phyloP scores from a whole-genome alignment of 129 eudicot genomes.

The Ambrosia trifida region DNA sequence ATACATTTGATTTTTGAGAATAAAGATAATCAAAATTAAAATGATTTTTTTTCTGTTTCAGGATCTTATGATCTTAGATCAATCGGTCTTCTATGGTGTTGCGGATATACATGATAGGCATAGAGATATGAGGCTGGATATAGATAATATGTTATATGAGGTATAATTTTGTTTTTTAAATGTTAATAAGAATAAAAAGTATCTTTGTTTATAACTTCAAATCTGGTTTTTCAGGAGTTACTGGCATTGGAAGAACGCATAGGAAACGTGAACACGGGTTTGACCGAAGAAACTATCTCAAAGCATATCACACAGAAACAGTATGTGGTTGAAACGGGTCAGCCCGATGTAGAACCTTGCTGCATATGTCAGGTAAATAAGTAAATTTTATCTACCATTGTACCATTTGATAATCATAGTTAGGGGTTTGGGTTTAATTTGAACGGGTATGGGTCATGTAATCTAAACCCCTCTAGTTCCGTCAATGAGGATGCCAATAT shows the following conservation, averaged over 20 bases:
- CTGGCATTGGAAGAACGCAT: conserved; percentile 88
- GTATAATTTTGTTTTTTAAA: conserved; percentile 24
- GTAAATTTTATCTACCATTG: too few relatives aligned
- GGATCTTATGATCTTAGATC: conserved; percentile 92
- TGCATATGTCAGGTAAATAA: conserved; percentile 73
- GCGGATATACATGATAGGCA: conserved; percentile 74
- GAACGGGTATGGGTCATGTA: too few relatives aligned
- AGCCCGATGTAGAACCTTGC: conserved; percentile 67
- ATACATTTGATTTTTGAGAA: background rate
- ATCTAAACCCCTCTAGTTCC: too few relatives aligned
- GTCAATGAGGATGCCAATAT: too few relatives aligned
- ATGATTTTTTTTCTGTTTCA: conserved; percentile 27
- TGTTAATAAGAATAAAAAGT: background rate
- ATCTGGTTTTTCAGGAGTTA: conserved; percentile 54
- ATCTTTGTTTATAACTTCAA: background rate
- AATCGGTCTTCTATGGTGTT: conserved; percentile 69
- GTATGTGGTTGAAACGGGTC: conserved; percentile 32
- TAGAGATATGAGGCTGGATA: conserved; percentile 89
- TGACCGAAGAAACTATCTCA: conserved; percentile 58
- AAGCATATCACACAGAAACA: conserved; percentile 49
- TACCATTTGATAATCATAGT: too few relatives aligned
- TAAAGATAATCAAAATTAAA: background rate
- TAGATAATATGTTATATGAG: conserved; percentile 96
- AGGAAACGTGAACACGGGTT: conserved; percentile 76
- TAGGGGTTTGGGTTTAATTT: too few relatives aligned